A percentile compares a stretch with the other conserved stretches of the same genome.
Evolutionary conservation across 768 basidiomycete genomes (phyloP).

Genomic region (Mycena alexandri): DNA sequence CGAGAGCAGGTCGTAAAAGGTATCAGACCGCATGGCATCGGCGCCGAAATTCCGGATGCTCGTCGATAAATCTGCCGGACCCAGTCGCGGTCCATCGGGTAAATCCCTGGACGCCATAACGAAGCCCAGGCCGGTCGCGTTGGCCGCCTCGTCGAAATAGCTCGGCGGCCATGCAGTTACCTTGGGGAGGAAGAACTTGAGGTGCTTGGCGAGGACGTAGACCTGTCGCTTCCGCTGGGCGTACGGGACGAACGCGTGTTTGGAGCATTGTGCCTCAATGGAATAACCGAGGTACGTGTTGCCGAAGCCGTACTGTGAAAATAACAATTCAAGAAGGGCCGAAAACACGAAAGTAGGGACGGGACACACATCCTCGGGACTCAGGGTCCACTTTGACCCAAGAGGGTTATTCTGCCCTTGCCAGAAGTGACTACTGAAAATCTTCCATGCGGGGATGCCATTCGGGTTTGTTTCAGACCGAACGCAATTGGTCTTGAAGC

Average conservation of each 20-base stretch:
- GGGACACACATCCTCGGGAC: constrained; percentile 7
- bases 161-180: constrained; percentile 9
- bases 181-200: constrained; percentile 7
- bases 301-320: not conserved
- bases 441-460: constrained; percentile 14
- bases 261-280: constrained; percentile 45
- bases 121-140: constrained; percentile 8
- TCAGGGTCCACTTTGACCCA: constrained; percentile 12
- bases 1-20: constrained; percentile 22
- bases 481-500: not conserved
- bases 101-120: not conserved
- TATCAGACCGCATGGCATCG: not conserved
- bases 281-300: constrained; percentile 45
- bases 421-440: constrained; percentile 12
- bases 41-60: constrained; percentile 8
- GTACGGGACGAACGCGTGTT: constrained; percentile 42
- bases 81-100: not conserved
- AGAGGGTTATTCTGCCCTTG: not conserved
- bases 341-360: not conserved
- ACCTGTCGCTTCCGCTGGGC: constrained; percentile 36
- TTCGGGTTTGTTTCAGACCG: not conserved
- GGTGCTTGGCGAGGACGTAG: constrained; percentile 22
- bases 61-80: not conserved
- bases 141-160: constrained; percentile 11
- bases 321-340: not conserved